Evolutionary conservation across 495 filamentous ascomycete species (phyloP), one percentile per base, ranked within the genome.

Genomic region (Cercophora samala): DNA sequence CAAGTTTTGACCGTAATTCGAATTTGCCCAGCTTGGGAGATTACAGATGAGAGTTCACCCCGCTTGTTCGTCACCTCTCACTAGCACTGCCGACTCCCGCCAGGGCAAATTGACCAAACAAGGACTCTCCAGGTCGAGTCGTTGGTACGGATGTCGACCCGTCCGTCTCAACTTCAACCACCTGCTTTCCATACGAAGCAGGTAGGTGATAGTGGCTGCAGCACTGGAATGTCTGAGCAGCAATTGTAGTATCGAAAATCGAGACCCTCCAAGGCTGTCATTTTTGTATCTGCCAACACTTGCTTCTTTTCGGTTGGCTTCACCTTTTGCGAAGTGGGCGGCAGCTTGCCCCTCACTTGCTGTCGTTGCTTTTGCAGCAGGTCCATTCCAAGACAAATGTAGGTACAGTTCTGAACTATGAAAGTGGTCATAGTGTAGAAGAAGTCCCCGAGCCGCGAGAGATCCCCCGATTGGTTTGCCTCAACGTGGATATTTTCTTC

Each of bases 181-280:
- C 9, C 37, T 46, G 11, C 37, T 46, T 46, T 46, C 37, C 37
- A 46, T 2, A 46, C 6, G 15, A 46, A 46, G 37, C 37, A 46
- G 37, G 37, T 13, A 15, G 18, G 46, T 55, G 62, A 55, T 64
- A 55, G 42, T 55, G 62, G 63, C 63, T 64, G 63, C 63, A 64
- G 63, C 15, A 58, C 52, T 17, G 11, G 15, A 29, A 26, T 18
- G 24, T 60, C 53, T 64, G 52, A 53, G 37, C 37, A 46, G 15
- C 37, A 18, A 46, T 46, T 46, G 37, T 13, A 46, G 37, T 13
- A 46, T 13, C 37, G 37, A 46, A 17, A 5, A 46, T 46, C 37
- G 37, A 46, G 37, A 46, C 37, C 37, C 8, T 13, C 37, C 13
- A 46, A 46, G 37, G 5, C 37, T 46, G 37, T 46, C 13, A 46